Base-by-base conservation (phyloP, 768 basidiomycete genomes). In the Phlebiopsis gigantea region DNA sequence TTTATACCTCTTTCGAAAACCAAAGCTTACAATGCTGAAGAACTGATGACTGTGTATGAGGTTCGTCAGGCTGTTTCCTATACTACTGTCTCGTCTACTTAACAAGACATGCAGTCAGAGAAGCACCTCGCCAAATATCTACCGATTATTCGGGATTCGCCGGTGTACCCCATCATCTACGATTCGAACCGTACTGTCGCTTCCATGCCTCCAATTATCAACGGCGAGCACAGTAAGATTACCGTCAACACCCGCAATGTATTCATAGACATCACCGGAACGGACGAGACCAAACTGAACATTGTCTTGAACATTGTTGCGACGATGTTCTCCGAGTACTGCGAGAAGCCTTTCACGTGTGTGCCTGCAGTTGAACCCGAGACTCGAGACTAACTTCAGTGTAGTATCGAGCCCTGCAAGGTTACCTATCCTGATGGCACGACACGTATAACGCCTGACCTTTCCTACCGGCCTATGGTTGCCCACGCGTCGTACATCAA, bases 311-410 rank as follows among this genome's bases (percentile, higher is more conserved):
- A 95, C 70, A 95, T 98, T 59, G 83, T 99, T 12, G 77, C 88
- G 1, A 88, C 91, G n/a, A 96, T 98, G 95, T 99, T 99, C 73
- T 88, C 96, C 1, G 95, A 98, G 72, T 97, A 99, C 68, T 93
- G 91, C 69, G 82, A 82, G 59, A 84, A 91, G 42, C 91, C 94
- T 3, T 98, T 87, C 82, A 86, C 90, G 95, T 98, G 71, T 61
- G 92, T 47, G 7, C 15, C 25, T 25, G n/a, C n/a, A 2, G 24
- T 24, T 22, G 9, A 22, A 3, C 8, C 14, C 28, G 28, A 12
- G 9, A 19, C 10, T 12, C n/a, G 3, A 44, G 5, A 25, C 24
- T 54, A 31, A 53, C 34, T 17, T 12, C 41, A 10, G 44, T 46
- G 12, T 64, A 98, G 94, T 22, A 88, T 99, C 55, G 97, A 99